These are phyloP conservation scores for Penicillium sclerotiorum DNA, from an alignment of 2,329 filamentous ascomycete species.

Conservation along the genomic window DNA sequence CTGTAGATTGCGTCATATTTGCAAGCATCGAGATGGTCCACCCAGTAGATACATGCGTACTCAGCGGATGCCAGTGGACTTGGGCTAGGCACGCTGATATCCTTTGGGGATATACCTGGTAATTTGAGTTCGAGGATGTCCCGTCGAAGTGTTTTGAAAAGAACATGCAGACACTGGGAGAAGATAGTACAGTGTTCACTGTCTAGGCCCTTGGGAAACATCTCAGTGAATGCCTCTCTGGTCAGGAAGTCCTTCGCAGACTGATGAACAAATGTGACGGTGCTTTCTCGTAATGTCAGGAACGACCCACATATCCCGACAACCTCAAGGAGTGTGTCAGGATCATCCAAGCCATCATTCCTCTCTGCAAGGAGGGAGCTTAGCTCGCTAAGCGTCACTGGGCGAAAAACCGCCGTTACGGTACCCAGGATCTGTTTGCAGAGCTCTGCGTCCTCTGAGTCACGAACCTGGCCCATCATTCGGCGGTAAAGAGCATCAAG, in stretches of 20 bases:
- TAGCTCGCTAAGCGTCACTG: not conserved
- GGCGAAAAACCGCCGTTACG: not conserved
- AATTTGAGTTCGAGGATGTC: constrained; percentile 1
- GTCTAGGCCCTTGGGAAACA: constrained; percentile 1
- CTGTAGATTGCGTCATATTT: no score
- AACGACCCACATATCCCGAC: not conserved
- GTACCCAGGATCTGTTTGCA: not conserved
- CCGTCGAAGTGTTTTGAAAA: constrained; percentile 2
- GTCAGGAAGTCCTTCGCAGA: not conserved
- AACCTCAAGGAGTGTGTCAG: not conserved
- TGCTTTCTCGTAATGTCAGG: not conserved
- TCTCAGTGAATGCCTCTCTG: not conserved
- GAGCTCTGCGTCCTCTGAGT: not conserved
- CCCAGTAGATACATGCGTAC: constrained; percentile 43
- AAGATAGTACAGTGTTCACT: constrained; percentile 4
- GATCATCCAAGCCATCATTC: not conserved
- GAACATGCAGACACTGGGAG: not conserved
- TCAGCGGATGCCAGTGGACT: constrained; percentile 31
- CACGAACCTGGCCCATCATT: not conserved
- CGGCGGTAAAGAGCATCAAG: not conserved
- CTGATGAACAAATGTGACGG: not conserved
- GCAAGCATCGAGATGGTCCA: constrained; percentile 34
- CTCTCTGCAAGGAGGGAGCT: not conserved
- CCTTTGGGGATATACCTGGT: constrained; percentile 22
- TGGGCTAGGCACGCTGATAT: constrained; percentile 13